phyloP scores from a whole-genome alignment of 2,329 filamentous ascomycete species.

The Scorias spongiosa region DNA sequence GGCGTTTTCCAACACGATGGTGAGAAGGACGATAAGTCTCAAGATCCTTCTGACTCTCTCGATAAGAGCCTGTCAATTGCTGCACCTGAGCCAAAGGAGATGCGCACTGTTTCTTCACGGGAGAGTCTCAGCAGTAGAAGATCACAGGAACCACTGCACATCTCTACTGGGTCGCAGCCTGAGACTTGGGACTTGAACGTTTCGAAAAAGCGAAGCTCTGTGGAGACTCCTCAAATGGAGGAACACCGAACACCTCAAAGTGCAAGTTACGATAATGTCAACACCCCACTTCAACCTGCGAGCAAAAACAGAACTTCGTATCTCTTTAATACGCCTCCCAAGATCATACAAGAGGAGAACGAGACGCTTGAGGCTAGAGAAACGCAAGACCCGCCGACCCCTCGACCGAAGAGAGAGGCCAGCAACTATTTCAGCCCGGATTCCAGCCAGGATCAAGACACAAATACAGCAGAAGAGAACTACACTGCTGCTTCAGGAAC shows the following conservation, averaged over 20 bases:
- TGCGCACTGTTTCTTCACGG: conserved; percentile 10
- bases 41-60: conserved; percentile 4
- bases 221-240: conserved; percentile 2
- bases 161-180: conserved; percentile 8
- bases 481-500: no score
- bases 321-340: conserved; percentile 30
- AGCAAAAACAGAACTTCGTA: conserved; percentile 32
- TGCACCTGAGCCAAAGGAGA: conserved; percentile 3
- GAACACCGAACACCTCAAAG: conserved; percentile 7
- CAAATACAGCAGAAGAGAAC: neutral
- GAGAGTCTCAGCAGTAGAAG: conserved; percentile 16
- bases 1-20: neutral
- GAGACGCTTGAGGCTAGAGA: conserved; percentile 1
- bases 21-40: conserved; percentile 15
- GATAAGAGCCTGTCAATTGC: neutral
- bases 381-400: conserved; percentile 1
- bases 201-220: conserved; percentile 7
- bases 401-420: neutral
- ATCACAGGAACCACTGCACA: conserved; percentile 16
- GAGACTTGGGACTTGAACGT: conserved; percentile 8
- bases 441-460: neutral
- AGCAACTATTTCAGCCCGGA: neutral
- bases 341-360: conserved; percentile 3
- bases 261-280: conserved; percentile 6
- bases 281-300: conserved; percentile 26